phyloP scores from a whole-genome alignment of 352 stramenopile species.

The Phytophthora nicotianae region DNA sequence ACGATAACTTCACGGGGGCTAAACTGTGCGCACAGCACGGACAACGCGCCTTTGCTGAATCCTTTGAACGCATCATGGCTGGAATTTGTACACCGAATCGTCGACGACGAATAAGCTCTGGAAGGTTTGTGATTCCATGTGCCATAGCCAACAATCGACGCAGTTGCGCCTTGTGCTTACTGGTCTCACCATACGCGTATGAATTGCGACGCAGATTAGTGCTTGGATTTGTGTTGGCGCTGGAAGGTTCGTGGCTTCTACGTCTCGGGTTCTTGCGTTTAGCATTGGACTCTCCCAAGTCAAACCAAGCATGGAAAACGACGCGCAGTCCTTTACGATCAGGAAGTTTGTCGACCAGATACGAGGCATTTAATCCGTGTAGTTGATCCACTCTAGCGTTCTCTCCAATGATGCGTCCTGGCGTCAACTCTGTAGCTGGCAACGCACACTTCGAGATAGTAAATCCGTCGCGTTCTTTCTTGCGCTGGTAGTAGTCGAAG shows the following conservation, averaged over 20 bases:
- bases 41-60: slow-evolving; percentile 23
- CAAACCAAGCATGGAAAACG: slow-evolving; percentile 31
- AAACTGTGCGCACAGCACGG: slow-evolving; percentile 39
- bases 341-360: slow-evolving; percentile 28
- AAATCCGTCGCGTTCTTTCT: slow-evolving; percentile 28
- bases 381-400: slow-evolving; percentile 29
- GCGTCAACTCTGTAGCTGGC: slow-evolving; percentile 3
- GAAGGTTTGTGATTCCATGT: slow-evolving; percentile 22
- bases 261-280: slow-evolving; percentile 5
- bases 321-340: slow-evolving; percentile 23
- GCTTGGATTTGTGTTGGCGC: neutral
- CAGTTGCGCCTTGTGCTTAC: slow-evolving; percentile 15
- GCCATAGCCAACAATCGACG: slow-evolving; percentile 29
- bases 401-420: slow-evolving; percentile 14
- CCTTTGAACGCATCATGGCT: slow-evolving; percentile 1
- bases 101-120: slow-evolving; percentile 25
- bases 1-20: slow-evolving; percentile 26
- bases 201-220: slow-evolving; percentile 7
- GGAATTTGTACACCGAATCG: slow-evolving; percentile 31
- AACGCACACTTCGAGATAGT: slow-evolving; percentile 33
- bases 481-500: slow-evolving; percentile 32
- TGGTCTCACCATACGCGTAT: slow-evolving; percentile 1
- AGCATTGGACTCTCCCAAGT: neutral
- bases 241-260: slow-evolving; percentile 1
- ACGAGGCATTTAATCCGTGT: slow-evolving; percentile 27